Base-by-base conservation (phyloP, 2,329 filamentous ascomycete genomes). In the Neofusicoccum cordaticola region DNA sequence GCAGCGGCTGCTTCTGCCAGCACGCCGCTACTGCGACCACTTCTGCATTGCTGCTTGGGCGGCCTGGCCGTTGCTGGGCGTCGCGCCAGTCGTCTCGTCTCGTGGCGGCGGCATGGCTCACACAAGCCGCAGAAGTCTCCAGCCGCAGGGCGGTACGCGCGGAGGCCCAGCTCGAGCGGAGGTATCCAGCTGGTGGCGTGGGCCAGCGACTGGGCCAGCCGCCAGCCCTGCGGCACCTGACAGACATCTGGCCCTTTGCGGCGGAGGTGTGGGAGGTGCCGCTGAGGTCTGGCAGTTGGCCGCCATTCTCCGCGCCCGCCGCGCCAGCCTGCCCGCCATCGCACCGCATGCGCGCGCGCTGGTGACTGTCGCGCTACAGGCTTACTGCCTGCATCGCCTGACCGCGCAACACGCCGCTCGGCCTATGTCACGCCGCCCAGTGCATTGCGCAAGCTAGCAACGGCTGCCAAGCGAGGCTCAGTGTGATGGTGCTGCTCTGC, bases 181-280 rank as follows among this genome's bases (percentile, higher is more conserved):
- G 56, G 42, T 31, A 47, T 60, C 56, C 41, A 60, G 41, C n/a
- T 12, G 22, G 56, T 60, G 56, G 56, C 56, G 47, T 60, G 41
- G 31, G 42, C 56, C 56, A 35, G 56, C 41, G 56, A 47, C 56
- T 60, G 56, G 56, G 27, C 56, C 56, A 31, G 56, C 42, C 27
- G 56, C 56, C 62, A 64, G 62, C 50, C 51, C 51, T 58, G 63
- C 53, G 52, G 52, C 63, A 64, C 41, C 44, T 64, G 63, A 64
- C 63, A 52, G 53, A 39, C 56, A 44, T 51, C 45, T 45, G 53
- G 53, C 41, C 52, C 7, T 31, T 31, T 5, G 27, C 27, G 27
- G 27, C 4, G 27, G 27, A 31, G 27, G 27, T 31, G 27, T 31
- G 27, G 27, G 27, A 31, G 27, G 27, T 31, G 27, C 27, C 27